Base-by-base conservation (phyloP, 768 basidiomycete genomes). In the Tylopilus vinaceipallidus region DNA sequence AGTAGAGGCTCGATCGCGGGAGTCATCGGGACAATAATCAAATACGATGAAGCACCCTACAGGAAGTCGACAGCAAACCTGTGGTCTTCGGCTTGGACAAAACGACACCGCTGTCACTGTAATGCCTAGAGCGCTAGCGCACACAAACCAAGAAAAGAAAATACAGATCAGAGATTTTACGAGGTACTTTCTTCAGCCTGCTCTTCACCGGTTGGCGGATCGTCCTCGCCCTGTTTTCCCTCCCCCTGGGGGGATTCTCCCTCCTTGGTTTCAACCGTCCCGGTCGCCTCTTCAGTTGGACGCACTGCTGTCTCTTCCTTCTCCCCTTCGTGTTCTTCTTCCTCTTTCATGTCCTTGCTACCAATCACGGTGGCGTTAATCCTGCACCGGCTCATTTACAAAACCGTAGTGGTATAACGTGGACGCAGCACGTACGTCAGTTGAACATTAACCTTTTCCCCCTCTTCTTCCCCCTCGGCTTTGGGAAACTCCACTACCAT, bases 321-420 rank as follows among this genome's bases (percentile, higher is more conserved):
- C 36, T 67, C 71, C 14, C 53, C 66, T 19, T 68, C 64, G 6
- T 57, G 69, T 38, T 71, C 74, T 24, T 65, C 70, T 2, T 54
- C 71, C 19, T 71, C 72, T 52, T 70, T 73, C 3, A 74, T 73
- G 38, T 73, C 72, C 67, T 87, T 87, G 66, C 85, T 87, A 1
- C 84, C 85, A 35, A 84, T 62, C 26, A 90, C 87, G 29, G 83
- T 84, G 24, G 87, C 88, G 63, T 89, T 91, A 57, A 91, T 78
- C 13, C 88, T 90, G 51, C n/a, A 34, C 16, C 9, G 2, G 36
- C 30, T 5, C 50, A 52, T 47, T 29, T 12, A 34, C 26, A 26
- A 29, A 50, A 24, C 6, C 23, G 39, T 16, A 35, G 24, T 19
- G 14, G n/a, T 20, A 44, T n/a, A 23, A 19, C 32, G 14, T 30